Percentiles rank a stretch among this genome's conserved stretches.
Conservation (phyloP, 1,284 basidiomycete species). For the Cutaneotrichosporon sp. region DNA sequence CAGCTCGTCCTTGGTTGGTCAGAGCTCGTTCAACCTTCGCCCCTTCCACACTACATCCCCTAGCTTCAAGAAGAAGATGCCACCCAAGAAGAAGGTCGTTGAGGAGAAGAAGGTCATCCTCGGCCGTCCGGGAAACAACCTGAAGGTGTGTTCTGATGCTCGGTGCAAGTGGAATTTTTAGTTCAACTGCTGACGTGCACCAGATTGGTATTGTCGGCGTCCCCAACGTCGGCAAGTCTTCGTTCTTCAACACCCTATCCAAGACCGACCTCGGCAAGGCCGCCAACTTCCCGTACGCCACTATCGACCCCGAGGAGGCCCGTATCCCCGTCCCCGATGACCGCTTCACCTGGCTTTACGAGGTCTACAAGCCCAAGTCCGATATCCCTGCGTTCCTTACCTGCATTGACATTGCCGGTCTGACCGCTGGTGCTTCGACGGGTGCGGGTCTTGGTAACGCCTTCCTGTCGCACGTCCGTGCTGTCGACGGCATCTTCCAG, state of each 20-base stretch:
- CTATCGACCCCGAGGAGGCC: slow-evolving; percentile 84
- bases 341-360: slow-evolving; percentile 91
- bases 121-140: slow-evolving; percentile 86
- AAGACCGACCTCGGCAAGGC: slow-evolving; percentile 90
- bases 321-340: slow-evolving; percentile 96
- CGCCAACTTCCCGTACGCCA: slow-evolving; percentile 98
- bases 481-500: slow-evolving; percentile 99
- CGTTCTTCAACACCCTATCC: slow-evolving; percentile 92
- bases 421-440: slow-evolving; percentile 94
- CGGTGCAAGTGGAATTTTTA: neutral
- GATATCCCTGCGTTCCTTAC: slow-evolving; percentile 93
- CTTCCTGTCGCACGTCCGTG: slow-evolving; percentile 95
- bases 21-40: slow-evolving; percentile 1
- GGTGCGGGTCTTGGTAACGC: slow-evolving; percentile 97
- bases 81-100: slow-evolving; percentile 70
- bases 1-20: neutral
- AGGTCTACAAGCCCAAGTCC: slow-evolving; percentile 84
- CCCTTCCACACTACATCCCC: slow-evolving; percentile 7
- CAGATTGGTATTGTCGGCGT: slow-evolving; percentile 96
- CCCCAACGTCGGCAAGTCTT: slow-evolving; percentile 91
- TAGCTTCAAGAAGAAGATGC: slow-evolving; percentile 62
- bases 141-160: slow-evolving; percentile 43
- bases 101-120: slow-evolving; percentile 81
- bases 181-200: neutral
- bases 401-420: slow-evolving; percentile 97